phyloP scores from a whole-genome alignment of 2,329 filamentous ascomycete genomes.

The Aureobasidium mangrovei region DNA sequence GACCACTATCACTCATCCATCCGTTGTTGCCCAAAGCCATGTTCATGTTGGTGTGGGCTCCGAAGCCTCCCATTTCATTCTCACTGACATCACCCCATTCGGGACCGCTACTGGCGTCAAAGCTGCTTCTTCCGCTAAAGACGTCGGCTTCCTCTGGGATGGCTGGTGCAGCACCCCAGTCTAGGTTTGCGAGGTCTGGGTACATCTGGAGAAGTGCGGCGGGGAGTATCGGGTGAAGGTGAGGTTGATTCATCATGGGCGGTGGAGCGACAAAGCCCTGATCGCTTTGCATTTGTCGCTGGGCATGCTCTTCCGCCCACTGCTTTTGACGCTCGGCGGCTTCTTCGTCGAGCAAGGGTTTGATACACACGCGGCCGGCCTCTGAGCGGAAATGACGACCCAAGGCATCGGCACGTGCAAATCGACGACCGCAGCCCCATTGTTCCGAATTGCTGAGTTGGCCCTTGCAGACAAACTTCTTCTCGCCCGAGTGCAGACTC shows the following conservation, averaged over 20 bases:
- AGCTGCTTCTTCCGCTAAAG: conserved; percentile 69
- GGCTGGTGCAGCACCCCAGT: conserved; percentile 54
- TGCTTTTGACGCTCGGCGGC: conserved; percentile 68
- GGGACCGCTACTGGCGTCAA: conserved; percentile 59
- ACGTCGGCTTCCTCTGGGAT: conserved; percentile 56
- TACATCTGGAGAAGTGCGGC: conserved; percentile 85
- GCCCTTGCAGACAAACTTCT: conserved; percentile 96
- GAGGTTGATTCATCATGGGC: conserved; percentile 30
- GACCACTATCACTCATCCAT: conserved; percentile 5
- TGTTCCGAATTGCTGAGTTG: conserved; percentile 72
- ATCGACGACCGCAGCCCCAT: conserved; percentile 90
- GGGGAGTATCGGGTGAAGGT: conserved; percentile 53
- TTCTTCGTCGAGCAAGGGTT: conserved; percentile 93
- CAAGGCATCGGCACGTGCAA: conserved; percentile 89
- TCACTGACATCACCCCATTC: conserved; percentile 60
- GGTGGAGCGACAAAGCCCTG: conserved; percentile 30
- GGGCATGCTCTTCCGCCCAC: conserved; percentile 49
- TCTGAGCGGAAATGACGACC: conserved; percentile 83
- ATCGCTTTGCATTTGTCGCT: conserved; percentile 55
- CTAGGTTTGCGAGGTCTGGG: conserved; percentile 81
- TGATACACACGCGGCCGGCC: conserved; percentile 92
- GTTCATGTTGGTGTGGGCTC: conserved; percentile 4
- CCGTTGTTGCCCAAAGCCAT: conserved; percentile 5
- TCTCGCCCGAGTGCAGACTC: conserved; percentile 90
- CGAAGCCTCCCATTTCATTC: conserved; percentile 33